phyloP scores from a whole-genome alignment of 768 basidiomycete species.

The Russula vinacea region DNA sequence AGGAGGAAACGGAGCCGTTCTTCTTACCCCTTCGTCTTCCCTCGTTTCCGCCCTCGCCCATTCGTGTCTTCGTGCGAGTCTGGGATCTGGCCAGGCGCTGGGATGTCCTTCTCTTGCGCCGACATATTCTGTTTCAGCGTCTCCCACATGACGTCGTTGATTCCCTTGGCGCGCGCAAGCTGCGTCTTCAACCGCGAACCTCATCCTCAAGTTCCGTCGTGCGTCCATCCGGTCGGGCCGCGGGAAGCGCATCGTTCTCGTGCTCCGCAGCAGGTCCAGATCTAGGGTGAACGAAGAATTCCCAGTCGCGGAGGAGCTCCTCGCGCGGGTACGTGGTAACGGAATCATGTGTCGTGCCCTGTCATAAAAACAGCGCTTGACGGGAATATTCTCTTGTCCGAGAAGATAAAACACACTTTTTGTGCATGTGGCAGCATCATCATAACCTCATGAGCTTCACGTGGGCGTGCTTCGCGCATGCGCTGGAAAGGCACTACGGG shows the following conservation, averaged over 20 bases:
- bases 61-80: slow-evolving; percentile 20
- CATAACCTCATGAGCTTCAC: slow-evolving; percentile 69
- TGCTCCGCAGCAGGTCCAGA: slow-evolving; percentile 27
- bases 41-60: slow-evolving; percentile 25
- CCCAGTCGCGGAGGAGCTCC: slow-evolving; percentile 63
- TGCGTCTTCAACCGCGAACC: slow-evolving; percentile 61
- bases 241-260: slow-evolving; percentile 36
- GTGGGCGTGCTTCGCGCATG: slow-evolving; percentile 60
- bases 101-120: slow-evolving; percentile 36
- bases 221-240: slow-evolving; percentile 47
- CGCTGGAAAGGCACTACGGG: slow-evolving; percentile 70
- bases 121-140: slow-evolving; percentile 67
- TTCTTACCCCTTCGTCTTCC: slow-evolving; percentile 26
- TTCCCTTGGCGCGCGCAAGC: slow-evolving; percentile 78
- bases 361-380: slow-evolving; percentile 1
- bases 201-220: slow-evolving; percentile 72
- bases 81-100: slow-evolving; percentile 4
- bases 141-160: slow-evolving; percentile 95
- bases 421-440: slow-evolving; percentile 53
- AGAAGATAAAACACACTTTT: slow-evolving; percentile 38
- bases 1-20: background rate
- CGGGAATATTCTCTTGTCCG: slow-evolving; percentile 1
- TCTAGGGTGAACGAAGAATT: slow-evolving; percentile 56
- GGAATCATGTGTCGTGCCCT: slow-evolving; percentile 30
- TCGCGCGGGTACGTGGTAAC: slow-evolving; percentile 45